phyloP scores from a whole-genome alignment of 805 yeast species.

The Babjeviella inositovora region DNA sequence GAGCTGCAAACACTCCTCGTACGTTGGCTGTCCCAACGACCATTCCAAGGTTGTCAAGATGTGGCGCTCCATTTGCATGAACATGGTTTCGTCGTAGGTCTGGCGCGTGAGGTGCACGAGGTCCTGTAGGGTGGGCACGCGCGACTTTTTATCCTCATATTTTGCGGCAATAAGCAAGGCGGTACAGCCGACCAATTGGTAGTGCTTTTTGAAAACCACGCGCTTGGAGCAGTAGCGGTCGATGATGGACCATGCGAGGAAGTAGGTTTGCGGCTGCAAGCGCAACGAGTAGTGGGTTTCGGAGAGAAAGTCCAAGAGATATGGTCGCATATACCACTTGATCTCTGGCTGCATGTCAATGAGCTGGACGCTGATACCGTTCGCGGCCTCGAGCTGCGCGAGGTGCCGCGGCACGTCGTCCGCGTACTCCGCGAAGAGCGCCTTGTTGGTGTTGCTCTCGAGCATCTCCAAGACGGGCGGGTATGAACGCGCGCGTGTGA shows the following conservation, averaged over 20 bases:
- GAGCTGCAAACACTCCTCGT: slow-evolving; percentile 24
- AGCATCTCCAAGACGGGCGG: slow-evolving; percentile 16
- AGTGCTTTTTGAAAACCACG: slow-evolving; percentile 27
- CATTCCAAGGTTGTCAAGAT: slow-evolving; percentile 23
- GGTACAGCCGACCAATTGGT: slow-evolving; percentile 31
- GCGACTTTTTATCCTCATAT: slow-evolving; percentile 25
- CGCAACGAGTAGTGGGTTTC: slow-evolving; percentile 25
- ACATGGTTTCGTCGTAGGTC: slow-evolving; percentile 31
- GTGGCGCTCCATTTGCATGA: slow-evolving; percentile 27
- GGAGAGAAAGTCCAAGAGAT: slow-evolving; percentile 21
- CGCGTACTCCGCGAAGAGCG: slow-evolving; percentile 14
- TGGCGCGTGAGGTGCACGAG: slow-evolving; percentile 25
- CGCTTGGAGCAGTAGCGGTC: slow-evolving; percentile 28
- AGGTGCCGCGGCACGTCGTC: slow-evolving; percentile 12
- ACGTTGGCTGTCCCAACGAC: slow-evolving; percentile 20
- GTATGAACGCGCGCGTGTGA: no score
- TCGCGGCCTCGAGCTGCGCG: slow-evolving; percentile 14
- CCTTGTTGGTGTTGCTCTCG: slow-evolving; percentile 18
- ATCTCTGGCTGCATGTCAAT: slow-evolving; percentile 29
- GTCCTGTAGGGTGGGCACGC: slow-evolving; percentile 26
- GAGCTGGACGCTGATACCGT: slow-evolving; percentile 19
- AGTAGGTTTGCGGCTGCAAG: slow-evolving; percentile 23
- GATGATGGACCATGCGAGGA: slow-evolving; percentile 21
- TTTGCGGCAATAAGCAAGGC: slow-evolving; percentile 31
- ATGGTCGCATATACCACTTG: slow-evolving; percentile 34